Evolutionary conservation across 1,284 basidiomycete genomes (phyloP), one percentile per base, ranked within the genome.

Genomic region (Apiotrichum montevideense): DNA sequence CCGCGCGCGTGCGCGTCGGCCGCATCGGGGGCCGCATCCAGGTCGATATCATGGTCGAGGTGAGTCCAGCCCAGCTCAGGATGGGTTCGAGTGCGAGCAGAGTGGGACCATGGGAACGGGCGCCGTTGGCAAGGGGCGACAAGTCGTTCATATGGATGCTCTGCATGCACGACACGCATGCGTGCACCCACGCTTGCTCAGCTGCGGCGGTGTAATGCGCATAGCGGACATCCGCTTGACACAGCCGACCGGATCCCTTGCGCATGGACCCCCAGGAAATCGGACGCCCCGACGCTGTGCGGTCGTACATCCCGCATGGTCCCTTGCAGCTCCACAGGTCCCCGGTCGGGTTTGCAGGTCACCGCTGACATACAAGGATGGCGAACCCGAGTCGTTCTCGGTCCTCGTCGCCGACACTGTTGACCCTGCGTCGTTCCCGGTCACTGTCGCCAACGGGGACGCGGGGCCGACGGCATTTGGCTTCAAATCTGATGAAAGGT

Each of bases 11-110:
- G 37, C 70, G 73, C 35, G 70, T 80, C 6, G 71, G 71, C 8
- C 69, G 72, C 32, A 73, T 80, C 62, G 79, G 79, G 0, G 69
- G 62, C 2, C 66, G 78, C 46, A 67, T 74, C 0, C 67, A 78
- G 55, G 64, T 79, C 11, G 77, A 77, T 48, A 79, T 69, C 2
- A 76, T 76, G 61, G 77, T 77, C 1, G 75, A 79, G 65, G 78
- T 79, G 56, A 66, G 77, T 67, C n/a, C n/a, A 11, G 33, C 29
- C 29, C 29, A 29, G 29, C 29, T 29, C 29, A 29, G 29, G 29
- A 29, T 29, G 29, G 29, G 29, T 29, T 29, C 29, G 29, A 29
- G 29, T 29, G 29, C 29, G 29, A 29, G 29, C 29, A 29, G 29
- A 29, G 29, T 29, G 29, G 29, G 29, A 29, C 29, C 29, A 29